Evolutionary conservation across 2,329 filamentous ascomycete genomes (phyloP).

Genomic region (Paracamarosporium sp.): DNA sequence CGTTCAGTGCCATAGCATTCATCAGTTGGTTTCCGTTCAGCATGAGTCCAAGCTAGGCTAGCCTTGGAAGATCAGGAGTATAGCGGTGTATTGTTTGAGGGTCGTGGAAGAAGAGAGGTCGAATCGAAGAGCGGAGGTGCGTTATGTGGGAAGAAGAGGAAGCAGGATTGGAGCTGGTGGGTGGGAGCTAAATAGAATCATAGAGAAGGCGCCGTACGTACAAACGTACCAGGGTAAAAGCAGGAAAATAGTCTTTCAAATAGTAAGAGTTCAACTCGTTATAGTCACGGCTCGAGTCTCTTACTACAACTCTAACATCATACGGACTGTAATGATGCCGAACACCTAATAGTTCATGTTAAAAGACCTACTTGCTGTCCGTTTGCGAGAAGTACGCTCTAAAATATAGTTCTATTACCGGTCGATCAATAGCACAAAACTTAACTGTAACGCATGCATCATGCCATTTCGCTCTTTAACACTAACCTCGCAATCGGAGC

Average conservation of each 20-base stretch:
- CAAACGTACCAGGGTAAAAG: not conserved
- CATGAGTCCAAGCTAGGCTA: not conserved
- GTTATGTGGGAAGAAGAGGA: not conserved
- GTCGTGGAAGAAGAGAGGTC: not conserved
- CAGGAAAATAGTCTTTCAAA: not conserved
- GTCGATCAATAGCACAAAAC: too few species aligned
- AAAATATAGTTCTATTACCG: too few species aligned
- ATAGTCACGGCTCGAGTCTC: too few species aligned
- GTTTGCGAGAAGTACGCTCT: too few species aligned
- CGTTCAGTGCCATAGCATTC: conserved; percentile 5
- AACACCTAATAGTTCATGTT: too few species aligned
- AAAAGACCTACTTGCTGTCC: too few species aligned
- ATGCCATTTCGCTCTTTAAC: too few species aligned
- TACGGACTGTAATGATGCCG: too few species aligned
- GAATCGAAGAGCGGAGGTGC: not conserved
- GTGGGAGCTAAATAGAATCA: not conserved
- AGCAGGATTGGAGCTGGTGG: not conserved
- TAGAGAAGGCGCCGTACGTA: not conserved
- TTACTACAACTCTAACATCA: too few species aligned
- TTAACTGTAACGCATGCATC: too few species aligned
- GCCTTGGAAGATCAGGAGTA: not conserved
- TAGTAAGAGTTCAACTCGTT: not conserved
- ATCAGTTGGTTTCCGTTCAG: conserved; percentile 7
- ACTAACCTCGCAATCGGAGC: too few species aligned
- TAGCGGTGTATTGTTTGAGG: not conserved